Base-by-base conservation (phyloP, 192 early-diverging fungal genomes). In the Lunasporangiospora selenospora region DNA sequence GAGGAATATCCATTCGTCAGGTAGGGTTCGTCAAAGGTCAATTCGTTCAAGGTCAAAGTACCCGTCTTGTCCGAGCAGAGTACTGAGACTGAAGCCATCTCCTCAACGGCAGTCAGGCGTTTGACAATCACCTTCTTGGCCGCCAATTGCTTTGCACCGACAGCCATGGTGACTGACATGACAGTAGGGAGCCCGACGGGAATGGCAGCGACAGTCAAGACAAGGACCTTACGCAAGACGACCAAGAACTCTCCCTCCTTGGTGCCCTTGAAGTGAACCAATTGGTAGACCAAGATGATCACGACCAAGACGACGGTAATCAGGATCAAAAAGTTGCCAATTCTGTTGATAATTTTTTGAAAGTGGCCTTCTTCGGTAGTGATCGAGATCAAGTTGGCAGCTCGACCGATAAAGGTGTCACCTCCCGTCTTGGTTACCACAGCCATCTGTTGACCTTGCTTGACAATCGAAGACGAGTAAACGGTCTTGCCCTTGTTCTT, bases 331-430 rank as follows among this genome's bases (percentile, higher is more conserved):
- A 96, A 95, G 81, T 96, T 94, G 21, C 96, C 96, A 59, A 98
- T 96, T 50, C 84, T 78, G 75, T 90, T 92, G 83, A 96, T 90
- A 48, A 96, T 85, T 80, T 96, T 98, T 71, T 98, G 96, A 83
- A 98, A 98, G 77, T 98, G 96, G 52, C 96, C 96, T 77, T 92
- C 85, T 71, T 98, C 96, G 50, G 87, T 86, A 47, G 95, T 96
- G 55, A 93, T 92, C 12, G 92, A 89, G 76, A 96, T 96, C 58
- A 98, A 76, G 78, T 92, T 93, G 27, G 95, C 94, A 6, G 95
- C 93, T 53, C 95, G 90, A 23, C 95, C 95, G 63, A 98, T 95
- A 77, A 92, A 98, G n/a, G 95, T 98, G 77, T 95, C 81, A 33
- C 85, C 80, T 37, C 93, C 96, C 18, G 96, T 98, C 80, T 96